Evolutionary conservation across 2,329 filamentous ascomycete species (phyloP).

Genomic region (Whalleya microplaca): DNA sequence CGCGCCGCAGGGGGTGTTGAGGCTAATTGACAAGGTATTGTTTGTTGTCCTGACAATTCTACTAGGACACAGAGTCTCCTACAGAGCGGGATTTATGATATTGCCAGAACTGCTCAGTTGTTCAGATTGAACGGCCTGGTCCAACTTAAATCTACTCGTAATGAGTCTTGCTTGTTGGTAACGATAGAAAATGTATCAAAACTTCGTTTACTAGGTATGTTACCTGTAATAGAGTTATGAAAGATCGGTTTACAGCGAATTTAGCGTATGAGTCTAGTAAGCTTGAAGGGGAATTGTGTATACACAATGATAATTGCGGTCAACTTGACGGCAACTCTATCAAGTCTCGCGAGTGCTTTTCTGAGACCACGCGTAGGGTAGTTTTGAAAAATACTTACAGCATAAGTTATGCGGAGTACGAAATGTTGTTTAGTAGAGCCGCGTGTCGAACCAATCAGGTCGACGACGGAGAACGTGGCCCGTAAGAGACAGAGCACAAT

Average conservation of each 20-base stretch:
- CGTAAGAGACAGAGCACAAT: not conserved
- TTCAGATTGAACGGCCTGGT: no score
- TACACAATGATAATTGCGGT: not conserved
- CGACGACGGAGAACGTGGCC: not conserved
- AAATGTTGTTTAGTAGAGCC: not conserved
- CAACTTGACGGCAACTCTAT: not conserved
- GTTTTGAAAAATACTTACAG: not conserved
- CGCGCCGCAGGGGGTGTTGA: conserved; percentile 30
- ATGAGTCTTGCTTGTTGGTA: conserved; percentile 6
- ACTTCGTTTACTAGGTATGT: no score
- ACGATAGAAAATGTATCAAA: not conserved
- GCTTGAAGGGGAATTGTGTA: no score
- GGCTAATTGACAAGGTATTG: conserved; percentile 27
- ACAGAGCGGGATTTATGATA: not conserved
- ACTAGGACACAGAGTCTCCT: conserved; percentile 6
- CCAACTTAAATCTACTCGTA: no score
- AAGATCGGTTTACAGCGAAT: no score
- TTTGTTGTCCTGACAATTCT: conserved; percentile 11
- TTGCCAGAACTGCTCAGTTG: no score
- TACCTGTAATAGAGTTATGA: no score
- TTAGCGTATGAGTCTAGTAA: no score
- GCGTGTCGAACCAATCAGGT: not conserved
- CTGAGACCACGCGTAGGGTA: not conserved
- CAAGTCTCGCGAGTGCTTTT: not conserved
- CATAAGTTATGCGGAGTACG: not conserved